Evolutionary conservation across 108 stramenopile species (phyloP).

Genomic region (Chaetoceros tenuissimus): DNA sequence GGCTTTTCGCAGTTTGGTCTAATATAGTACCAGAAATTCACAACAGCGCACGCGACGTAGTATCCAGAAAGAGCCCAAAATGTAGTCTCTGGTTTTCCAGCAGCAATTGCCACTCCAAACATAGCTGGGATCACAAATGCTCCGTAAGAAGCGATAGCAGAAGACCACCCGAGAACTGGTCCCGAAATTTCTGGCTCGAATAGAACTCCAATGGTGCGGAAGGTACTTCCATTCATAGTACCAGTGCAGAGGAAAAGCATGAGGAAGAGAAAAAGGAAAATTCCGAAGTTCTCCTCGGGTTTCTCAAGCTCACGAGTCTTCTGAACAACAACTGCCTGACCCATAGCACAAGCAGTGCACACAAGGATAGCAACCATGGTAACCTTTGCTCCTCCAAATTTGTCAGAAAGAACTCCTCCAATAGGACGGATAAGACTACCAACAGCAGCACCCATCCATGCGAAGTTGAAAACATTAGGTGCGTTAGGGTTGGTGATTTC

Average conservation of each 20-base stretch:
- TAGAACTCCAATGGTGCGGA: constrained; percentile 26
- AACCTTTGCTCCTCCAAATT: constrained; percentile 21
- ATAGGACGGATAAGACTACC: constrained; percentile 19
- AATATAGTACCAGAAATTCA: constrained; percentile 27
- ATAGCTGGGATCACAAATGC: constrained; percentile 20
- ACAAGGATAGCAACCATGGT: constrained; percentile 20
- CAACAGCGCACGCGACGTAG: constrained; percentile 17
- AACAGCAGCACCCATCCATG: constrained; percentile 19
- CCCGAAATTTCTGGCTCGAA: constrained; percentile 14
- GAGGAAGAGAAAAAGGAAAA: constrained; percentile 21
- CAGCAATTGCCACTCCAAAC: constrained; percentile 17
- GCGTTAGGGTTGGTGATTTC: constrained; percentile 20
- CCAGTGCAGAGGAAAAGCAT: constrained; percentile 20
- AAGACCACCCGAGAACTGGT: constrained; percentile 22
- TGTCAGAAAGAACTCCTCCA: constrained; percentile 19
- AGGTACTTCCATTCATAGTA: constrained; percentile 22
- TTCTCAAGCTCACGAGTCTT: constrained; percentile 5
- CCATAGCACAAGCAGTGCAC: constrained; percentile 17
- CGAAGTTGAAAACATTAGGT: constrained; percentile 9
- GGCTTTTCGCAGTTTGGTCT: constrained; percentile 20
- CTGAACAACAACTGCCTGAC: constrained; percentile 12
- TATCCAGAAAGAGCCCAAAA: constrained; percentile 18
- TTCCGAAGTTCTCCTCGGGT: constrained; percentile 13
- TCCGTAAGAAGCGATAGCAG: constrained; percentile 22
- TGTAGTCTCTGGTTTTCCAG: constrained; percentile 15